Evolutionary conservation across 306 rosid species (phyloP).

Genomic region (Dicorynia guianensis): DNA sequence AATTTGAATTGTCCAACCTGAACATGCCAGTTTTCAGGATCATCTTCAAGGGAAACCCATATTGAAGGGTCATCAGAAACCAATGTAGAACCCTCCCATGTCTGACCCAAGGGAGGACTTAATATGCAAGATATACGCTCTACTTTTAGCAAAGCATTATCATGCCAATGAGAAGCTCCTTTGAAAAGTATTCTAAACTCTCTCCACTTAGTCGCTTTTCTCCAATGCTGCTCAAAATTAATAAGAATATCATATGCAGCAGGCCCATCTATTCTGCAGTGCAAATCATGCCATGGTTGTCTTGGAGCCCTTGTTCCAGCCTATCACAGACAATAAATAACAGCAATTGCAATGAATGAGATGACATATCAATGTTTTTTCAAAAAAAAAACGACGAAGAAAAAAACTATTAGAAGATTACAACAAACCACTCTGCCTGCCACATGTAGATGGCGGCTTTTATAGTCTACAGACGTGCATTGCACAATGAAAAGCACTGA

Average conservation of each 20-base stretch:
- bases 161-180: constrained; percentile 67
- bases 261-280: constrained; percentile 92
- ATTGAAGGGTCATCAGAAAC: constrained; percentile 68
- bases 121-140: constrained; percentile 93
- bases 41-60: constrained; percentile 64
- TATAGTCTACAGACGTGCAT: constrained; percentile 1
- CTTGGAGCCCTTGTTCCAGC: constrained; percentile 83
- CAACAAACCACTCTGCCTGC: constrained; percentile 28
- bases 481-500: neutral
- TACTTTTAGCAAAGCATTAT: constrained; percentile 80
- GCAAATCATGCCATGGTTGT: constrained; percentile 99
- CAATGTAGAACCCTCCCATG: constrained; percentile 40
- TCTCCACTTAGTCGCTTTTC: constrained; percentile 75
- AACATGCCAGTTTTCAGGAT: constrained; percentile 91
- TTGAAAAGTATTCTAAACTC: constrained; percentile 70
- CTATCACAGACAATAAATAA: constrained; percentile 51
- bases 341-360: constrained; percentile 18
- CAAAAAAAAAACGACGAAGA: neutral
- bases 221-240: constrained; percentile 98
- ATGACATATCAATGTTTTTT: constrained; percentile 5
- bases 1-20: constrained; percentile 69
- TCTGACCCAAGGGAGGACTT: constrained; percentile 57
- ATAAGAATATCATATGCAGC: constrained; percentile 95
- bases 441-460: constrained; percentile 8
- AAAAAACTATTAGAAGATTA: constrained; percentile 12